Conservation (phyloP, 2,329 filamentous ascomycete species). For the Neofusicoccum sp. region DNA sequence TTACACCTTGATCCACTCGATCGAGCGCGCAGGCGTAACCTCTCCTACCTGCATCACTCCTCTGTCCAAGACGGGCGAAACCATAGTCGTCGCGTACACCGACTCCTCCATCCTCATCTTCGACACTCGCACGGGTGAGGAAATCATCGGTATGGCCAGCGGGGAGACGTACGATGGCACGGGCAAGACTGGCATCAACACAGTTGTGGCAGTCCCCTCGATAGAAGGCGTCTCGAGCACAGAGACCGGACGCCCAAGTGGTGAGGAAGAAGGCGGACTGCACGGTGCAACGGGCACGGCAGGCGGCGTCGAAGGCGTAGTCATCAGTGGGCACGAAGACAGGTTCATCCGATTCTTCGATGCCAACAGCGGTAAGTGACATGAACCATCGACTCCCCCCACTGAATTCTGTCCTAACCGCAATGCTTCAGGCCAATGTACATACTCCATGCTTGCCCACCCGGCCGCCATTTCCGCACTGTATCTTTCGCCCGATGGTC, state of each 20-base stretch:
- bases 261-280: slow-evolving; percentile 70
- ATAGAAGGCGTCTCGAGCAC: slow-evolving; percentile 62
- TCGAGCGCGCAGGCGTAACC: slow-evolving; percentile 65
- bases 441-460: slow-evolving; percentile 97
- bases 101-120: slow-evolving; percentile 90
- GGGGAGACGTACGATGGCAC: slow-evolving; percentile 91
- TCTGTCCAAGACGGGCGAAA: slow-evolving; percentile 76
- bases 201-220: slow-evolving; percentile 81
- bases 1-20: slow-evolving; percentile 83
- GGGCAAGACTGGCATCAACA: slow-evolving; percentile 78
- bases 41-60: slow-evolving; percentile 93
- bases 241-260: slow-evolving; percentile 62
- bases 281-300: slow-evolving; percentile 82
- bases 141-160: slow-evolving; percentile 89
- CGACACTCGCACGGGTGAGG: slow-evolving; percentile 87
- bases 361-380: slow-evolving; percentile 87
- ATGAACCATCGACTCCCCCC: neutral
- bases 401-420: neutral
- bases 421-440: slow-evolving; percentile 79
- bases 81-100: slow-evolving; percentile 88
- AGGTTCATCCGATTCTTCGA: slow-evolving; percentile 96
- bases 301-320: slow-evolving; percentile 75
- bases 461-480: slow-evolving; percentile 89
- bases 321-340: slow-evolving; percentile 96
- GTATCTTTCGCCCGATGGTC: slow-evolving; percentile 87